Percentiles rank a stretch among this genome's conserved stretches.
These are phyloP conservation scores for Salix caprea DNA, from an alignment of 345 rosid species.

Conservation along the genomic window DNA sequence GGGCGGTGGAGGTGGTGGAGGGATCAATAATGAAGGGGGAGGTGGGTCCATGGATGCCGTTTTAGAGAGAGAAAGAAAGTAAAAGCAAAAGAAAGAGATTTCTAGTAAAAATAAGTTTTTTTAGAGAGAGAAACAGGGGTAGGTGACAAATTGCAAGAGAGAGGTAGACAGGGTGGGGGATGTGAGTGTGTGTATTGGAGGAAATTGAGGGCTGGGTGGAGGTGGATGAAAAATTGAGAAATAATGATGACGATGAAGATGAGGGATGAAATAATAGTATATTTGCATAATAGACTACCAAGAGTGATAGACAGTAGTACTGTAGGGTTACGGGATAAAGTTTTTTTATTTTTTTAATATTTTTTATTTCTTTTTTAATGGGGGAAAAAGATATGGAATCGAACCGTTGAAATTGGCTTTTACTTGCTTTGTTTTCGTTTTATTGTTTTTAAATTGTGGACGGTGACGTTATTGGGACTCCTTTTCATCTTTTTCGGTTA, in stretches of 20 bases:
- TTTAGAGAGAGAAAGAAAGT: not conserved
- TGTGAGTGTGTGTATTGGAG: not conserved
- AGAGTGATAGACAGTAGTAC: too few relatives aligned
- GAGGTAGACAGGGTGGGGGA: not conserved
- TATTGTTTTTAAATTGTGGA: not conserved
- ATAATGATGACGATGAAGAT: not conserved
- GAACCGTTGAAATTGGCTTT: not conserved
- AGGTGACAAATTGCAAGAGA: not conserved
- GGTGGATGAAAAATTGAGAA: not conserved
- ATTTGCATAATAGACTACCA: too few relatives aligned
- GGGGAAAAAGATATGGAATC: not conserved
- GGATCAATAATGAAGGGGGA: not conserved
- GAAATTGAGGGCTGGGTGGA: not conserved
- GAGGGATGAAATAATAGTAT: not conserved
- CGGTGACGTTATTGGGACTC: not conserved
- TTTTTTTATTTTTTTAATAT: not conserved
- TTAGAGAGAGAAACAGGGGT: not conserved
- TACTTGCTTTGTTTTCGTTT: not conserved
- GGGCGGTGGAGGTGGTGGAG: not conserved
- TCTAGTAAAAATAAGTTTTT: not conserved
- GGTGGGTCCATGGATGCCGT: constrained; percentile 18
- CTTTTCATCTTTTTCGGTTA: too few relatives aligned
- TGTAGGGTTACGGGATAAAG: not conserved
- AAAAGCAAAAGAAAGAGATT: not conserved
- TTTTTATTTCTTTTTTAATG: not conserved